Evolutionary conservation across 2,329 filamentous ascomycete species (phyloP).

Genomic region (Colletotrichum tofieldiae): DNA sequence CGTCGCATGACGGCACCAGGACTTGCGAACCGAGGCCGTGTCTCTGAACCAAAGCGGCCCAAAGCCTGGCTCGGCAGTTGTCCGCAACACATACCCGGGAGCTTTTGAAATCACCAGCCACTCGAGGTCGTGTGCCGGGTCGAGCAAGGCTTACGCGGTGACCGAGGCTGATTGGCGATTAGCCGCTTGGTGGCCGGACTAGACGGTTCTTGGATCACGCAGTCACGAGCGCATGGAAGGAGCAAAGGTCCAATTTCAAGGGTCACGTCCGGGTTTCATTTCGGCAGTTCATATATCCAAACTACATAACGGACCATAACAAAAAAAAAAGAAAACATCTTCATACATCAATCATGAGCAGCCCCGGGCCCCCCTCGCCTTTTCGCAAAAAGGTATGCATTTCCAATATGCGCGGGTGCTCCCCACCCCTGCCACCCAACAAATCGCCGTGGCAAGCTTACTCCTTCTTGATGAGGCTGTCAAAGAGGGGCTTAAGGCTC

Average conservation of each 20-base stretch:
- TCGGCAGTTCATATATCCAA: conserved; percentile 1
- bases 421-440: not conserved
- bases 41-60: not conserved
- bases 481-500: conserved; percentile 80
- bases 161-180: not conserved
- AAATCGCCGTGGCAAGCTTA: conserved; percentile 47
- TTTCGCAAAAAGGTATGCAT: conserved; percentile 25
- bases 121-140: not conserved
- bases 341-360: conserved; percentile 33
- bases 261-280: conserved; percentile 1
- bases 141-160: not conserved
- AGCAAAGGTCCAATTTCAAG: not conserved
- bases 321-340: conserved; percentile 3
- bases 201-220: not conserved
- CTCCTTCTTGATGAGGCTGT: conserved; percentile 77
- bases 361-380: conserved; percentile 15
- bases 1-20: not conserved
- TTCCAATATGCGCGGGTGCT: conserved; percentile 5
- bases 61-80: conserved; percentile 17
- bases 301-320: conserved; percentile 20
- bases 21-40: not conserved
- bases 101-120: not conserved
- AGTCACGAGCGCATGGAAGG: not conserved
- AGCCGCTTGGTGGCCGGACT: not conserved
- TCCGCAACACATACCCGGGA: not conserved